Percentiles rank a stretch among this genome's conserved stretches.
These are phyloP conservation scores for Diaporthe ampelina DNA, from an alignment of 2,329 filamentous ascomycete genomes.

Conservation along the genomic window DNA sequence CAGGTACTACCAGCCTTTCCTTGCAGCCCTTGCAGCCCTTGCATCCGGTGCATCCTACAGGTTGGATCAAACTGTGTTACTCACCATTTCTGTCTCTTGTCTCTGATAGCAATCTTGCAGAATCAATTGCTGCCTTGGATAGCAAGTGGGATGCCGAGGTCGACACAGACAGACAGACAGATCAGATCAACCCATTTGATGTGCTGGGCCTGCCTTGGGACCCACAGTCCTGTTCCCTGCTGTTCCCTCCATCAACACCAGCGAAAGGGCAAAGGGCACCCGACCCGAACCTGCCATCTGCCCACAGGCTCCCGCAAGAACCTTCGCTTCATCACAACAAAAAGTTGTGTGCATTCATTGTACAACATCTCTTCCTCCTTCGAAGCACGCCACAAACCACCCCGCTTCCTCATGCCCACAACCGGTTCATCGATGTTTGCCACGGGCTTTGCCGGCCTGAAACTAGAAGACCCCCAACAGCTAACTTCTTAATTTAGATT, in stretches of 20 bases:
- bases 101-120: background rate
- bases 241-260: background rate
- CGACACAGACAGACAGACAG: no score
- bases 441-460: constrained; percentile 18
- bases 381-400: constrained; percentile 6
- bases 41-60: constrained; percentile 5
- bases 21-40: background rate
- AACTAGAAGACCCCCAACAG: constrained; percentile 22
- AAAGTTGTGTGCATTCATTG: background rate
- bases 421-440: constrained; percentile 16
- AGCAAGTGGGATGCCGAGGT: background rate
- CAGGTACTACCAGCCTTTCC: background rate
- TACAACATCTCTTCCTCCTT: background rate
- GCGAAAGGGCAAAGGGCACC: background rate
- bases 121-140: background rate
- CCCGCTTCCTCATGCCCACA: background rate
- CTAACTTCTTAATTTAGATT: constrained; percentile 22
- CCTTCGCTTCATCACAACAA: background rate
- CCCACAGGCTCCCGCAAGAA: background rate
- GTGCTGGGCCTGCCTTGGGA: background rate
- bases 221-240: background rate
- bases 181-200: background rate
- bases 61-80: background rate
- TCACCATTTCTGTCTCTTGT: background rate
- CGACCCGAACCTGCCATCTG: background rate